phyloP scores from a whole-genome alignment of 495 filamentous ascomycete genomes.

The Lasiosphaeriaceae sp. region DNA sequence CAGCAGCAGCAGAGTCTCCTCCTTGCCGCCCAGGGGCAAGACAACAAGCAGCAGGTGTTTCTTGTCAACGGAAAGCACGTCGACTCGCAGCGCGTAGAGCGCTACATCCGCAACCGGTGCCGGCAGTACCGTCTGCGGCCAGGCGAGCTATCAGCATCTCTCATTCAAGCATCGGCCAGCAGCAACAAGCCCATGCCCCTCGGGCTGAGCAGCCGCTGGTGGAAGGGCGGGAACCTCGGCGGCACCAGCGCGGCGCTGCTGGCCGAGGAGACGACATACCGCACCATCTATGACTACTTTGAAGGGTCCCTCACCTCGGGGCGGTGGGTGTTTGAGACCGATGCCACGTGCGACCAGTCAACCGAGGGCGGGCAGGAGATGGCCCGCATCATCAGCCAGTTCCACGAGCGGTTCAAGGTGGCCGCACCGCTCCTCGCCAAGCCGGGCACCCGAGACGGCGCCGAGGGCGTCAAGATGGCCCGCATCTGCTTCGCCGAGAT shows the following conservation, averaged over 20 bases:
- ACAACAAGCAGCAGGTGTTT: neutral
- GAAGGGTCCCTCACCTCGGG: constrained; percentile 1
- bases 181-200: neutral
- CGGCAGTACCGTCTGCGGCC: constrained; percentile 6
- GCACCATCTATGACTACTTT: constrained; percentile 5
- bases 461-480: constrained; percentile 10
- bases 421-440: constrained; percentile 5
- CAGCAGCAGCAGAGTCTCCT: neutral
- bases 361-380: neutral
- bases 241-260: neutral
- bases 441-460: neutral
- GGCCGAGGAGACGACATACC: constrained; percentile 4
- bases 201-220: neutral
- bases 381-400: neutral
- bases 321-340: constrained; percentile 1
- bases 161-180: neutral
- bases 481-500: constrained; percentile 17
- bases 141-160: neutral
- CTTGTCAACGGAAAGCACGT: constrained; percentile 14
- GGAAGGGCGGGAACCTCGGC: neutral
- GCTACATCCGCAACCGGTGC: constrained; percentile 11
- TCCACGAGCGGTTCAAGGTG: constrained; percentile 13
- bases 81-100: neutral
- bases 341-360: neutral
- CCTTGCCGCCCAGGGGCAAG: too few species aligned